Evolutionary conservation across 805 yeast genomes (phyloP), one percentile per base, ranked within the genome.

Genomic region (Lipomyces kockii): DNA sequence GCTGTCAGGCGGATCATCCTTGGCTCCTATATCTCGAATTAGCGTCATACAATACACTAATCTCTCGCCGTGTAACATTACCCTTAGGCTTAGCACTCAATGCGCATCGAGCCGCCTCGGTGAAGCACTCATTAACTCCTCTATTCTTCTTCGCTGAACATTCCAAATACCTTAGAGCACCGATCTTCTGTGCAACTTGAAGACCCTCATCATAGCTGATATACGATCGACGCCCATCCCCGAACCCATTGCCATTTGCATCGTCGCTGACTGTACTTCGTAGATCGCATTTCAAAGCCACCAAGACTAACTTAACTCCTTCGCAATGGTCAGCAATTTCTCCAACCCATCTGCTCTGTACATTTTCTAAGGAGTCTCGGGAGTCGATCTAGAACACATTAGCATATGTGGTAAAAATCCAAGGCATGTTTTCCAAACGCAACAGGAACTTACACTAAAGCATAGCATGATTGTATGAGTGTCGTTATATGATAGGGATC

Each of bases 111-210:
- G 98, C 97, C 56, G 98, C 99, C 80, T 95, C 99, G 0, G 98
- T 92, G 78, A 95, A 95, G 9, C 98, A 98, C 81, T 95, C 99
- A 76, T 96, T 95, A n/a, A 95, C 99, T 72, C 99, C 99, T 76
- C 97, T 86, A 79, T 93, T 94, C 78, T 89, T 88, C 83, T 93
- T 95, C 6, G 99, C 98, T 34, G 97, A 91, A 80, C 99, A 95
- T 79, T 95, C 99, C 76, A 95, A 83, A 78, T 95, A 95, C 75
- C 98, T 86, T 74, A 93, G 82, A 0, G 99, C 98, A 29, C 98
- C 98, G 56, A 95, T 90, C 76, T 86, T 86, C 76, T 92, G 92
- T 51, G 99, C 99, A 74, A 94, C 92, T 0, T 88, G 88, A 66
- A 95, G 84, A 37, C 99, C 99, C 79, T 95, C 97, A 68, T 95